Evolutionary conservation across 257 asterid species (phyloP).

Genomic region (Perilla frutescens): DNA sequence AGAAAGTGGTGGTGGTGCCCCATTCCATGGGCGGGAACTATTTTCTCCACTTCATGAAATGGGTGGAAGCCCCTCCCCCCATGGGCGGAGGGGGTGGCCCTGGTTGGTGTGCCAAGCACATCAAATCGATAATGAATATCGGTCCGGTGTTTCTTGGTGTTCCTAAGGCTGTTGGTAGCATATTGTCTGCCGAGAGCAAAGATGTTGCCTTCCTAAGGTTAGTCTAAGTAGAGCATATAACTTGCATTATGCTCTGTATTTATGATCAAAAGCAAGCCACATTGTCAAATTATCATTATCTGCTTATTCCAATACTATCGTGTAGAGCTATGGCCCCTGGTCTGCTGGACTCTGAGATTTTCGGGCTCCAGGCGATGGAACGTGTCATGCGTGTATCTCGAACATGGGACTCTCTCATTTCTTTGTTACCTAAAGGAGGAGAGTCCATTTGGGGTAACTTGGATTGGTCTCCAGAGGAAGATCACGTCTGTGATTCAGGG

Average conservation of each 20-base stretch:
- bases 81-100: conserved; percentile 90
- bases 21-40: conserved; percentile 94
- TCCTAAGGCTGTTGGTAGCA: conserved; percentile 68
- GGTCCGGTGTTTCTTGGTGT: conserved; percentile 91
- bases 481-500: conserved; percentile 55
- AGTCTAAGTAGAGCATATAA: conserved; percentile 15
- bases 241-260: not conserved
- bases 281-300: not conserved
- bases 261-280: not conserved
- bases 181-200: conserved; percentile 86
- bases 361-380: conserved; percentile 74
- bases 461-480: conserved; percentile 91
- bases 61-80: conserved; percentile 87
- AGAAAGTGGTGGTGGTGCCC: conserved; percentile 92
- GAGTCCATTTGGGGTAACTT: conserved; percentile 86
- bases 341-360: conserved; percentile 67
- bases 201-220: conserved; percentile 86
- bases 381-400: conserved; percentile 75
- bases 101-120: conserved; percentile 85
- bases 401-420: conserved; percentile 85
- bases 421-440: conserved; percentile 92
- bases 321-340: conserved; percentile 86
- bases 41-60: conserved; percentile 86
- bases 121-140: conserved; percentile 82
- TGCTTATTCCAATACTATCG: not conserved